Conservation (phyloP, 1,284 basidiomycete species). For the Salmacisia buchloeana region DNA sequence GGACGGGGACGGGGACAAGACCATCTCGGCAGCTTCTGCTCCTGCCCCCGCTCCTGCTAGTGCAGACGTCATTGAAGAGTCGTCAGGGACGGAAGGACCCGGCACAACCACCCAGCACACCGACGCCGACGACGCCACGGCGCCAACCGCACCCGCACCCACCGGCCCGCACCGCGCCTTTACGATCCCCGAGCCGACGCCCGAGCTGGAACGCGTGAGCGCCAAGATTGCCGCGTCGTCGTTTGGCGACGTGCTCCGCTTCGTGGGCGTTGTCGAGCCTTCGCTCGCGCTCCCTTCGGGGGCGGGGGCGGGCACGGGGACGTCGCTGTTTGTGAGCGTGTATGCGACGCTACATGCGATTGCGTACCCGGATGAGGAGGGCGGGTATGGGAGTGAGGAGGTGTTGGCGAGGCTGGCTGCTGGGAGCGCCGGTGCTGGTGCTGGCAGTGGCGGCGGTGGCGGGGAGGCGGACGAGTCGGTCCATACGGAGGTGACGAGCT, state of each 20-base stretch:
- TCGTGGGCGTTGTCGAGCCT: conserved; percentile 25
- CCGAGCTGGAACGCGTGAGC: conserved; percentile 38
- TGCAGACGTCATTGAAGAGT: too few relatives aligned
- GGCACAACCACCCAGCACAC: too few relatives aligned
- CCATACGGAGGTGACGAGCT: background rate
- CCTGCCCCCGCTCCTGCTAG: too few relatives aligned
- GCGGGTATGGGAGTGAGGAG: background rate
- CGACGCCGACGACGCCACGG: background rate
- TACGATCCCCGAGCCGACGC: conserved; percentile 20
- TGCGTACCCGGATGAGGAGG: background rate
- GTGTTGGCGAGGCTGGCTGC: background rate
- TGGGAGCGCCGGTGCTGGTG: too few relatives aligned
- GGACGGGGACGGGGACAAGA: too few relatives aligned
- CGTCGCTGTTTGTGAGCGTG: background rate
- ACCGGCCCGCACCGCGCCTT: conserved; percentile 12
- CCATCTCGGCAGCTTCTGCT: too few relatives aligned
- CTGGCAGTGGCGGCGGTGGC: background rate
- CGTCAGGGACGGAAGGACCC: too few relatives aligned
- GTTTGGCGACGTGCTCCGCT: conserved; percentile 41
- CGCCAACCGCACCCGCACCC: background rate
- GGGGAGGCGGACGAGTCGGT: background rate
- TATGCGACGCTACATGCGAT: background rate
- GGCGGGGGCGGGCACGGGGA: conserved; percentile 13
- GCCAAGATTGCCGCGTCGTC: conserved; percentile 34
- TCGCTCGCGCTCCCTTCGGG: conserved; percentile 19